phyloP scores from a whole-genome alignment of 2,329 filamentous ascomycete species.

The Cladosporium sp. region DNA sequence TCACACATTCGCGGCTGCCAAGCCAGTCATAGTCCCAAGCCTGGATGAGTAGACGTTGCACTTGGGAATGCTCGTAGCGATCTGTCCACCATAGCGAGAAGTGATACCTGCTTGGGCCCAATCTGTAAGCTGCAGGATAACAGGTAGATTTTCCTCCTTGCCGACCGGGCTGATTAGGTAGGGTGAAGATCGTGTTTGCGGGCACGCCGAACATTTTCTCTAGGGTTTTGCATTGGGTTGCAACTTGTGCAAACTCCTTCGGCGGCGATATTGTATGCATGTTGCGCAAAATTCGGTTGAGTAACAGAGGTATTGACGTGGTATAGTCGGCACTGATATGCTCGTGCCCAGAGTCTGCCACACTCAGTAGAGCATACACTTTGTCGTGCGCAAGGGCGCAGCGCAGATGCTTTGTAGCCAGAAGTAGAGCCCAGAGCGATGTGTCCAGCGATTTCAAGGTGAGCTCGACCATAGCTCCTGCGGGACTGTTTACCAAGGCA shows the following conservation, averaged over 20 bases:
- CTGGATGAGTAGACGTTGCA: no score
- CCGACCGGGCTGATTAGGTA: no score
- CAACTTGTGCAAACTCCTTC: neutral
- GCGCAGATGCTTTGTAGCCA: neutral
- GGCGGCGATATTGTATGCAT: neutral
- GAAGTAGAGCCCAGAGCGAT: neutral
- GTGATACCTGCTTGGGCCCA: no score
- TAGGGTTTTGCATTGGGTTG: neutral
- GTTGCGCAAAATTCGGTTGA: neutral
- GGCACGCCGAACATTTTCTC: neutral
- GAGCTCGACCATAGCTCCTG: neutral
- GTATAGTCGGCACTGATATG: neutral
- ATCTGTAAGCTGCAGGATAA: no score
- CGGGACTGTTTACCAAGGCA: neutral
- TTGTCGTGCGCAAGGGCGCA: neutral
- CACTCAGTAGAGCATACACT: neutral
- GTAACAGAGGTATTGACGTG: neutral
- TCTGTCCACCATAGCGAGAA: no score
- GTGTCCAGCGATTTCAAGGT: neutral
- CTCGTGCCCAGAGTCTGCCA: neutral
- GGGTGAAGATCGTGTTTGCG: neutral
- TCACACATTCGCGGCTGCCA: no score
- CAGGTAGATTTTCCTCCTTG: no score
- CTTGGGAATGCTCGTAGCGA: no score
- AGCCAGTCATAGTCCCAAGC: no score